A percentile compares a stretch with the other conserved stretches of the same genome.
Conservation (phyloP, 2,329 filamentous ascomycete species). For the Lachnellula willkommii region DNA sequence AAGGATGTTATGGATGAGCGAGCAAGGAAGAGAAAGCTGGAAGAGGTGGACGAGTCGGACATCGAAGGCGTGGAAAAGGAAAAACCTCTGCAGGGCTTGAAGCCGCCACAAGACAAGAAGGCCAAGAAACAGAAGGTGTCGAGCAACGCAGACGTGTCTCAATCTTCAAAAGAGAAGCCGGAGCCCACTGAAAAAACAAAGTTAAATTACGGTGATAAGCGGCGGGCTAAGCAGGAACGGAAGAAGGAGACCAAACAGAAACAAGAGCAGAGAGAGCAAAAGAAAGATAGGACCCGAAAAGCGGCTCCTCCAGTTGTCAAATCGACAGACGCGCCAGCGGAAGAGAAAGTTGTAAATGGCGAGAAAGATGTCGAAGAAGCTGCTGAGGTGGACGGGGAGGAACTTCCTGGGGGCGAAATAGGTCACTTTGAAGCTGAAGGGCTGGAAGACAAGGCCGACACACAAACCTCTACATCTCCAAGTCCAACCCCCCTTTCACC, state of each 20-base stretch:
- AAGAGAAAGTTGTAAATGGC: constrained; percentile 20
- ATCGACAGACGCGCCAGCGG: neutral
- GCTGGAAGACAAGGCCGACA: constrained; percentile 41
- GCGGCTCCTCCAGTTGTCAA: constrained; percentile 2
- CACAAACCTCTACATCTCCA: constrained; percentile 37
- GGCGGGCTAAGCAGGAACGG: constrained; percentile 28
- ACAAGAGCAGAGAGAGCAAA: constrained; percentile 32
- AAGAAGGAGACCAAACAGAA: constrained; percentile 37
- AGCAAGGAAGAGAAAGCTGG: constrained; percentile 75
- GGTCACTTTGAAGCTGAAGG: constrained; percentile 43
- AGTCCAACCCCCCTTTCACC: constrained; percentile 54
- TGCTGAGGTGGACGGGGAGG: constrained; percentile 19
- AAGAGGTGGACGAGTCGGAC: constrained; percentile 52
- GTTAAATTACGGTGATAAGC: constrained; percentile 24
- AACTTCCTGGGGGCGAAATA: constrained; percentile 32
- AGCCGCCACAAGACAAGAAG: constrained; percentile 37
- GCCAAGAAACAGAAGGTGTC: constrained; percentile 51
- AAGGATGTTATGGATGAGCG: constrained; percentile 89
- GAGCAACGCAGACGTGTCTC: constrained; percentile 1
- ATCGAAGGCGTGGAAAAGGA: constrained; percentile 53
- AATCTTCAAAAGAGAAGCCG: constrained; percentile 27
- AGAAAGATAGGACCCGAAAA: constrained; percentile 26
- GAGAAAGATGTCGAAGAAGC: constrained; percentile 24
- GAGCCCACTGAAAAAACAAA: constrained; percentile 36
- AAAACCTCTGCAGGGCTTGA: constrained; percentile 60